Percentiles rank a stretch among this genome's conserved stretches.
These are phyloP conservation scores for Talaromyces sp. DNA, from an alignment of 2,329 filamentous ascomycete species.

Conservation along the genomic window DNA sequence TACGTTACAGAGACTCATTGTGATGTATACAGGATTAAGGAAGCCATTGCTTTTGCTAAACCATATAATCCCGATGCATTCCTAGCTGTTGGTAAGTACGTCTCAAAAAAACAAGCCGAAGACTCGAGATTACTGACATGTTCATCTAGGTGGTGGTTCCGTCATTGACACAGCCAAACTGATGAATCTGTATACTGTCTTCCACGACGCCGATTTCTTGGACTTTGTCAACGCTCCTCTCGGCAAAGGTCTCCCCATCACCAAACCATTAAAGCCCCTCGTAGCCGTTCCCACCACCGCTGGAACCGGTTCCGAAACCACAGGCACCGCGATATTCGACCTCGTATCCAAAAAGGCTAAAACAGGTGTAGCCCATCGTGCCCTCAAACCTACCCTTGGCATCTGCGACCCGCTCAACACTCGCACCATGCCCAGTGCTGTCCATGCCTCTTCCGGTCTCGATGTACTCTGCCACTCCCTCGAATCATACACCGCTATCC, in stretches of 20 bases:
- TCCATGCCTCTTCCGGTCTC: slow-evolving; percentile 84
- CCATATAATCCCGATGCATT: slow-evolving; percentile 80
- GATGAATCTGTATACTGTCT: slow-evolving; percentile 93
- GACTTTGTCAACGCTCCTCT: slow-evolving; percentile 97
- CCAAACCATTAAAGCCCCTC: slow-evolving; percentile 65
- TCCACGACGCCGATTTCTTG: slow-evolving; percentile 86
- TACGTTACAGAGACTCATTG: not conserved
- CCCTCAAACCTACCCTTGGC: slow-evolving; percentile 89
- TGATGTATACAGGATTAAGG: slow-evolving; percentile 60
- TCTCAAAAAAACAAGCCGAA: too few species aligned
- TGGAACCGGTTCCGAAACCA: slow-evolving; percentile 88
- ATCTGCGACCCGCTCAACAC: slow-evolving; percentile 87
- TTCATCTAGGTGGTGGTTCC: slow-evolving; percentile 61
- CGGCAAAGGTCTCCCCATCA: slow-evolving; percentile 74
- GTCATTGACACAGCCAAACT: slow-evolving; percentile 98
- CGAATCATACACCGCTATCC: slow-evolving; percentile 97
- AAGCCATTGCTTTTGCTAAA: slow-evolving; percentile 82
- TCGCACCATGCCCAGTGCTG: slow-evolving; percentile 87
- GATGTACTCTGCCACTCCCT: slow-evolving; percentile 94
- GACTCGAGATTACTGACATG: slow-evolving; percentile 12
- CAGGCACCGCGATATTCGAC: slow-evolving; percentile 96
- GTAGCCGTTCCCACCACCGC: slow-evolving; percentile 82
- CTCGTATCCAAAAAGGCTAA: slow-evolving; percentile 84
- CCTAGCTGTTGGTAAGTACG: slow-evolving; percentile 67
- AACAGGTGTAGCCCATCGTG: slow-evolving; percentile 91